Evolutionary conservation across 129 eudicot species (phyloP), one percentile per base, ranked within the genome.

Genomic region (Pseudognaphalium luteoalbum): DNA sequence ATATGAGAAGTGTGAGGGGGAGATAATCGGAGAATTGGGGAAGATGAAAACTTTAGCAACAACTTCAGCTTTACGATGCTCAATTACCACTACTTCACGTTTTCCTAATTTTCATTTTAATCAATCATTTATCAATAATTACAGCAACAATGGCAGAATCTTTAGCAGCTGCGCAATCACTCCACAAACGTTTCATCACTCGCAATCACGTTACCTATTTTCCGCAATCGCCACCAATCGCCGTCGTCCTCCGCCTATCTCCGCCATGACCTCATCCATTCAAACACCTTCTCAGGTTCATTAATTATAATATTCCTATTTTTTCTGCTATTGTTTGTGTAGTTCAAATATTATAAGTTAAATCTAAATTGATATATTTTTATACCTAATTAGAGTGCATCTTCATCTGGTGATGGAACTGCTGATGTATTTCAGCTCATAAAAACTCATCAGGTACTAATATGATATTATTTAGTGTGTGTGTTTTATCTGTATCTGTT

Each of bases 391-490:
- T 63, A 87, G 93, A 81, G 78, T 79, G 83, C 80, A 19, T 78
- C 91, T 37, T 76, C 92, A 52, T 75, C 89, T 71, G 85, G 71
- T 64, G 86, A 80, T 83, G 79, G 79, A 60, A 70, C 70, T 61
- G 81, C 37, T 44, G 87, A 88, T 52, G 78, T 81, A 6, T 87
- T 84, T 68, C 93, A 93, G 74, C 66, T 88, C 39, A 94, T 94
- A 66, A 91, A 94, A 84, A 79, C 88, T 81, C 98, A 94, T 82
- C 98, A 94, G 97, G 98, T 90, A 68, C 42, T 37, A 60, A 21
- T 66, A 65, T 64, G 73, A 72, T 57, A 35, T n/a, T 47, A 63
- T 22, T 6, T 4, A 22, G 33, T 14, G 32, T 37, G 33, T 70
- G 42, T 70, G 33, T 12, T 58, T 54, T 61, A 57, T 64, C 54